A percentile compares a stretch with the other conserved stretches of the same genome.
These are phyloP conservation scores for Diaporthe ampelina DNA, from an alignment of 2,329 filamentous ascomycete genomes.

Conservation along the genomic window DNA sequence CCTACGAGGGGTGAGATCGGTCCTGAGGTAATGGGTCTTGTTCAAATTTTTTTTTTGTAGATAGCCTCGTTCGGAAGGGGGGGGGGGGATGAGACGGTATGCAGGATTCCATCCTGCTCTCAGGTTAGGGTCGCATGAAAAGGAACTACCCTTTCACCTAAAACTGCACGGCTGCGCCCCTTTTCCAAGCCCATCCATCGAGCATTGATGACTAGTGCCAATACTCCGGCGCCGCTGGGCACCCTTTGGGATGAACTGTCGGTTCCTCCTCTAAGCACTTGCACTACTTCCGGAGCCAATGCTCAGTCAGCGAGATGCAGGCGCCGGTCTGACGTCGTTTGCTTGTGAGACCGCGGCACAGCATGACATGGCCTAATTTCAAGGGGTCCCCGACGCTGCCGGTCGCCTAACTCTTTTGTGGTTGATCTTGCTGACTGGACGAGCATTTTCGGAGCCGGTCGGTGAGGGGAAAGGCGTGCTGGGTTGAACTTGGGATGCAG, in stretches of 20 bases:
- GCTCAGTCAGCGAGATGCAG: slow-evolving; percentile 30
- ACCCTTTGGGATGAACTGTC: slow-evolving; percentile 15
- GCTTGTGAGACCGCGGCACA: slow-evolving; percentile 26
- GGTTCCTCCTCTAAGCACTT: slow-evolving; percentile 19
- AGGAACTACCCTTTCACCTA: neutral
- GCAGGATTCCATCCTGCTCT: too few relatives aligned
- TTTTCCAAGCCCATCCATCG: slow-evolving; percentile 5
- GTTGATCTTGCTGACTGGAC: neutral
- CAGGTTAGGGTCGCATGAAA: slow-evolving; percentile 12
- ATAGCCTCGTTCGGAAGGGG: neutral
- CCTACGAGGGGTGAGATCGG: too few relatives aligned
- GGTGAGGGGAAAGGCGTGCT: slow-evolving; percentile 9
- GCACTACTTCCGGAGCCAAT: neutral
- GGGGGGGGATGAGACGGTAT: too few relatives aligned
- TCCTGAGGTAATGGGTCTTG: too few relatives aligned
- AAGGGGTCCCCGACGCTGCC: slow-evolving; percentile 12
- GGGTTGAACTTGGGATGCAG: neutral
- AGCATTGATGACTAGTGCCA: neutral
- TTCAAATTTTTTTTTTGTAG: too few relatives aligned
- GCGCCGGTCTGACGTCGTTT: slow-evolving; percentile 18
- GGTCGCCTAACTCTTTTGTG: neutral
- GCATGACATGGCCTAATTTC: slow-evolving; percentile 3
- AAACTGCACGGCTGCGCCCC: slow-evolving; percentile 11
- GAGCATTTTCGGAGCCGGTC: too few relatives aligned
- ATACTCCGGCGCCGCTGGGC: slow-evolving; percentile 2